phyloP scores from a whole-genome alignment of 768 basidiomycete species.

The Amanita phalloides region DNA sequence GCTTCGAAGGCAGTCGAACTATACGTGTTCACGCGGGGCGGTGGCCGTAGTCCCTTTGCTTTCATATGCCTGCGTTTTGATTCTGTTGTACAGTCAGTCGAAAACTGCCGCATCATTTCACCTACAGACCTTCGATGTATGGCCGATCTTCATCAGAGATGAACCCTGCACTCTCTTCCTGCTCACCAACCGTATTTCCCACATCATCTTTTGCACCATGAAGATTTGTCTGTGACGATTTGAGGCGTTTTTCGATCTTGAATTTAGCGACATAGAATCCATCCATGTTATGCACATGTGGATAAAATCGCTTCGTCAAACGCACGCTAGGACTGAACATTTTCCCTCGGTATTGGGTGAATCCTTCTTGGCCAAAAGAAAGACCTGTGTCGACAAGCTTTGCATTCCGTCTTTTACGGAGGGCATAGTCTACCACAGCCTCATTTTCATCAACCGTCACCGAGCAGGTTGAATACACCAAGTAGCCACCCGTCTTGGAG shows the following conservation, averaged over 20 bases:
- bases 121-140: slow-evolving; percentile 66
- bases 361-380: slow-evolving; percentile 89
- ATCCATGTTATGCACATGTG: slow-evolving; percentile 99
- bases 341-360: slow-evolving; percentile 85
- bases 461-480: slow-evolving; percentile 98
- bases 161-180: slow-evolving; percentile 43
- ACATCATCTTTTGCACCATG: slow-evolving; percentile 20
- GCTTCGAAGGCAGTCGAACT: slow-evolving; percentile 12
- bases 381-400: slow-evolving; percentile 89
- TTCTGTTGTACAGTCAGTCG: slow-evolving; percentile 27
- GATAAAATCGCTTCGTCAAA: slow-evolving; percentile 85
- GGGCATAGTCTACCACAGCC: slow-evolving; percentile 93
- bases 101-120: neutral
- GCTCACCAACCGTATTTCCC: slow-evolving; percentile 18
- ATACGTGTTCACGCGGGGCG: slow-evolving; percentile 32
- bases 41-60: slow-evolving; percentile 61
- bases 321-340: slow-evolving; percentile 68
- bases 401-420: slow-evolving; percentile 87
- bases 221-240: slow-evolving; percentile 23
- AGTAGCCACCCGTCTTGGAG: slow-evolving; percentile 84
- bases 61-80: slow-evolving; percentile 68
- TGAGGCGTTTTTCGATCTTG: slow-evolving; percentile 77
- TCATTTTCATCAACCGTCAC: slow-evolving; percentile 99
- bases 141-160: slow-evolving; percentile 67
- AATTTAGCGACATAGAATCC: slow-evolving; percentile 99